These are phyloP conservation scores for Marvania coccoides DNA, from an alignment of 139 green algal genomes.

Conservation along the genomic window DNA sequence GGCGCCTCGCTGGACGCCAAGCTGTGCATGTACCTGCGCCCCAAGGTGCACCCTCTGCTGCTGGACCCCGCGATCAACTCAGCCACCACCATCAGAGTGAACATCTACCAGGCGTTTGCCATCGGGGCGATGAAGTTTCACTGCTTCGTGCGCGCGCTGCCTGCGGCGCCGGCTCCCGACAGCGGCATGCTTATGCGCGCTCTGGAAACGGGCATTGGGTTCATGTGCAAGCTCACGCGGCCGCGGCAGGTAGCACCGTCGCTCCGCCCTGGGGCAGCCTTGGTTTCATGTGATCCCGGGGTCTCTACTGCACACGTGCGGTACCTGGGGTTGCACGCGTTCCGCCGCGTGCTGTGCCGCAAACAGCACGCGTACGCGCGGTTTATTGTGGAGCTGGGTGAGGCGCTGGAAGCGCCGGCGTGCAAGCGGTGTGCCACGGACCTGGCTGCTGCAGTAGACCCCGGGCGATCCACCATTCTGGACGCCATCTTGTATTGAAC, in stretches of 20 bases:
- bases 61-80: constrained; percentile 78
- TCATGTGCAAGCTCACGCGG: constrained; percentile 5
- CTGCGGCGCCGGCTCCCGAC: constrained; percentile 3
- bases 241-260: constrained; percentile 6
- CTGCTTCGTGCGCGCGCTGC: constrained; percentile 50
- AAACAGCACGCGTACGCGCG: constrained; percentile 39
- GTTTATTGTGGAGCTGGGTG: constrained; percentile 31
- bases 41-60: constrained; percentile 80
- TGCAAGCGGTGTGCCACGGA: constrained; percentile 20
- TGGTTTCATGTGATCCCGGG: background rate
- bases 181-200: background rate
- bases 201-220: constrained; percentile 19
- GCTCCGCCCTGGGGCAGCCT: background rate
- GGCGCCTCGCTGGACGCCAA: constrained; percentile 41
- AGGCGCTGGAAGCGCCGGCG: constrained; percentile 14
- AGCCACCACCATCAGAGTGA: constrained; percentile 56
- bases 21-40: constrained; percentile 73
- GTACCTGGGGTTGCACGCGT: constrained; percentile 57
- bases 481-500: constrained; percentile 53
- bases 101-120: constrained; percentile 81
- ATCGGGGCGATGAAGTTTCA: constrained; percentile 78
- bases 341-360: constrained; percentile 40
- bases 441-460: constrained; percentile 36
- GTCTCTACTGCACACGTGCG: constrained; percentile 16
- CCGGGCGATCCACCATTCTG: constrained; percentile 32